Conservation (phyloP, 2,329 filamentous ascomycete species). For the Chrysoporthe deuterocubensis region DNA sequence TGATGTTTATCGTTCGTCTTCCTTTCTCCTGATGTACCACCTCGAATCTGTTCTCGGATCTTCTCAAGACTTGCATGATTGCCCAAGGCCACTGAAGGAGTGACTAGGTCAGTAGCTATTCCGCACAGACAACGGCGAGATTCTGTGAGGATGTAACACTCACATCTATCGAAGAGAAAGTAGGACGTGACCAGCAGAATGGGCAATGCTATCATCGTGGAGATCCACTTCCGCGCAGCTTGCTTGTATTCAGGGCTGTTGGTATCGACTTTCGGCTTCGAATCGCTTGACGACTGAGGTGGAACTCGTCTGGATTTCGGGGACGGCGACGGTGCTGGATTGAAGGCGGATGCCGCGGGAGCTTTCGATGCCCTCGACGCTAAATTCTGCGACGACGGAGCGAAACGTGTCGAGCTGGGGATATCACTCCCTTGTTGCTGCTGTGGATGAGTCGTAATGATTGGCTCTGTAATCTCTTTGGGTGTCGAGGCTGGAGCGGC, state of each 20-base stretch:
- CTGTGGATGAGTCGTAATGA: neutral
- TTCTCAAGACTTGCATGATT: neutral
- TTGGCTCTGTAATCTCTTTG: neutral
- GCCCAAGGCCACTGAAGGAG: neutral
- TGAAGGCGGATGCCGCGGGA: neutral
- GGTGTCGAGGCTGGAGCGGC: constrained; percentile 2
- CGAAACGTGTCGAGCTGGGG: constrained; percentile 3
- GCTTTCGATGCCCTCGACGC: constrained; percentile 1
- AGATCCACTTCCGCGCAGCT: constrained; percentile 50
- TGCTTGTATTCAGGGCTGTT: constrained; percentile 48
- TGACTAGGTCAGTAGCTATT: neutral
- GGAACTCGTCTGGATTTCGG: neutral
- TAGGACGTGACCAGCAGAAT: constrained; percentile 61
- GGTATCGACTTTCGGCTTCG: constrained; percentile 32
- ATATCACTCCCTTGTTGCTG: neutral
- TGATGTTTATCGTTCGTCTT: neutral
- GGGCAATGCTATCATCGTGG: constrained; percentile 56
- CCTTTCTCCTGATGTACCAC: neutral
- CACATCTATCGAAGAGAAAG: constrained; percentile 55
- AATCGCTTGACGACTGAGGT: neutral
- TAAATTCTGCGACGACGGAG: neutral
- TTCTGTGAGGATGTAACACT: constrained; percentile 33
- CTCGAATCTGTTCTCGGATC: constrained; percentile 1
- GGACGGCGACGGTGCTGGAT: neutral
- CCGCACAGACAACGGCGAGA: neutral